Evolutionary conservation across 1,284 basidiomycete species (phyloP).

Genomic region (Ganoderma multipileum): DNA sequence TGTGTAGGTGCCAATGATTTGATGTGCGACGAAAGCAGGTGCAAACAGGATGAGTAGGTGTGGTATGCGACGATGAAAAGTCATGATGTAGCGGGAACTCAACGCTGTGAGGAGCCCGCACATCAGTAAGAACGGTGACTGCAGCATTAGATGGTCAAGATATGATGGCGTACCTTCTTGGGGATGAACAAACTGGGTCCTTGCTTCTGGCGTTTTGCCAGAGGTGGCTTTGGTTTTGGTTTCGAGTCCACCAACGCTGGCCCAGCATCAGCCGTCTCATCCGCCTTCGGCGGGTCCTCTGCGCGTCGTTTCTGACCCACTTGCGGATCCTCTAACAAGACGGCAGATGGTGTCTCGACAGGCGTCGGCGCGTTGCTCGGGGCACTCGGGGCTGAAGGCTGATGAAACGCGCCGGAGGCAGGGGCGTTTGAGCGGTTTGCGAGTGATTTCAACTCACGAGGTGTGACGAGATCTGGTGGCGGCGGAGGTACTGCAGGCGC

Average conservation of each 20-base stretch:
- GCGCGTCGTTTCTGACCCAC: conserved; percentile 33
- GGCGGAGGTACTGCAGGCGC: not conserved
- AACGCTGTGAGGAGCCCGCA: not conserved
- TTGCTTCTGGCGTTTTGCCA: conserved; percentile 39
- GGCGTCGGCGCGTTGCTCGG: conserved; percentile 12
- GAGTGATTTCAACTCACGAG: conserved; percentile 29
- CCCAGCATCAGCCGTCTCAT: not conserved
- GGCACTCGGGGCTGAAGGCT: conserved; percentile 4
- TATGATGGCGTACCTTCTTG: conserved; percentile 30
- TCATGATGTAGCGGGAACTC: not conserved
- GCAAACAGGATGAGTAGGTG: conserved; percentile 2
- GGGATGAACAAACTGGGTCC: conserved; percentile 41
- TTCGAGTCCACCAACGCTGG: conserved; percentile 13
- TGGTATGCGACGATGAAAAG: not conserved
- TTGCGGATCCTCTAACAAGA: conserved; percentile 20
- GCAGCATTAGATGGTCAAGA: not conserved
- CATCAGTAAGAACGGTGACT: not conserved
- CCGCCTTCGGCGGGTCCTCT: conserved; percentile 21
- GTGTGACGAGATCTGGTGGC: conserved; percentile 25
- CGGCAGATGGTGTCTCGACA: conserved; percentile 1
- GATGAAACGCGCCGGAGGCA: not conserved
- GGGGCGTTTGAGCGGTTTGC: conserved; percentile 20
- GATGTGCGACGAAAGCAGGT: conserved; percentile 4
- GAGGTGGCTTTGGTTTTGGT: conserved; percentile 29
- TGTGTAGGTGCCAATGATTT: conserved; percentile 10